These are phyloP conservation scores for Rhizopus arrhizus DNA, from an alignment of 371 early-diverging fungal genomes.

Conservation along the genomic window DNA sequence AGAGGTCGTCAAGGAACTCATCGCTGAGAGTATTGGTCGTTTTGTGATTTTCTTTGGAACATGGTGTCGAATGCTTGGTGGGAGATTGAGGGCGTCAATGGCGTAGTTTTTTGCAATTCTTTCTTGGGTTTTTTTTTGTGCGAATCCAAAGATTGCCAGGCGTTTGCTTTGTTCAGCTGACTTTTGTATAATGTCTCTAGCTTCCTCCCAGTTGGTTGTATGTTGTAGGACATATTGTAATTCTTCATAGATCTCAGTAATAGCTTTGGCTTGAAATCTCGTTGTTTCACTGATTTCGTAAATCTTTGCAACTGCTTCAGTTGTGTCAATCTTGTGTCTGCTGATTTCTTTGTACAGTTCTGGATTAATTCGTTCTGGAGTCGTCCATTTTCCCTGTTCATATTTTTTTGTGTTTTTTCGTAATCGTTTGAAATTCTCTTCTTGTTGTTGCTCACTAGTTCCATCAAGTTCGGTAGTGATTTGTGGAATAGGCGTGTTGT, in stretches of 20 bases:
- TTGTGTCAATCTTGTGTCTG: neutral
- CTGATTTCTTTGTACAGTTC: neutral
- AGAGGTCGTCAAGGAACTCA: no score
- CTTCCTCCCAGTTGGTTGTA: no score
- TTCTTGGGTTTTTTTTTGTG: neutral
- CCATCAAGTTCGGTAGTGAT: neutral
- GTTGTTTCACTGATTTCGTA: neutral
- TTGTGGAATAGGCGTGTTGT: no score
- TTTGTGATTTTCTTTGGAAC: no score
- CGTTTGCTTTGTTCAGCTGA: no score
- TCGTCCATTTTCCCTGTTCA: neutral
- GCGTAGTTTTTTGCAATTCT: neutral
- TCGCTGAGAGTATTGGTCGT: no score
- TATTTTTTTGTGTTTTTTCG: neutral
- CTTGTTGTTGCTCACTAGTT: neutral
- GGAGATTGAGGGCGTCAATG: slow-evolving; percentile 2
- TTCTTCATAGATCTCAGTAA: neutral
- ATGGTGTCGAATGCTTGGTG: neutral
- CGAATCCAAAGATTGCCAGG: no score
- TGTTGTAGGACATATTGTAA: neutral
- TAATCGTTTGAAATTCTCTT: neutral
- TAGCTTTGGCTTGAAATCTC: neutral
- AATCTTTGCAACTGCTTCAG: neutral
- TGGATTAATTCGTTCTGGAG: neutral
- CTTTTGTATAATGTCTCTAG: no score